Conservation (phyloP, 2,329 filamentous ascomycete species). For the Fonsecaea nubica region DNA sequence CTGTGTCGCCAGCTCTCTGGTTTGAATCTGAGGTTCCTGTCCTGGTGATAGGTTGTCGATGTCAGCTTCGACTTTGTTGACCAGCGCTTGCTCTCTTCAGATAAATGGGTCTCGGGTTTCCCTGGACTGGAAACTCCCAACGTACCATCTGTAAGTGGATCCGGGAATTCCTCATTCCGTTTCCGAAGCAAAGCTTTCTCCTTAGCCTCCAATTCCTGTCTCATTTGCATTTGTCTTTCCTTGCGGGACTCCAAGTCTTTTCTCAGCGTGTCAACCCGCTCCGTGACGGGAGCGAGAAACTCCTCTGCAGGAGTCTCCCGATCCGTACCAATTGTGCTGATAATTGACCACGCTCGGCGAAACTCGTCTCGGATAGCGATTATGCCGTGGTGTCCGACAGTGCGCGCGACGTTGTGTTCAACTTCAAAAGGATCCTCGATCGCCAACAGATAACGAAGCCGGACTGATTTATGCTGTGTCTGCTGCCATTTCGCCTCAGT, state of each 20-base stretch:
- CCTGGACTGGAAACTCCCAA: slow-evolving; percentile 27
- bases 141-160: slow-evolving; percentile 36
- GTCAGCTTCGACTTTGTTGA: slow-evolving; percentile 31
- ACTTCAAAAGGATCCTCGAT: slow-evolving; percentile 92
- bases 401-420: slow-evolving; percentile 86
- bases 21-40: slow-evolving; percentile 27
- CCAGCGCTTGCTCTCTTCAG: slow-evolving; percentile 9
- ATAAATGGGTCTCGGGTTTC: slow-evolving; percentile 17
- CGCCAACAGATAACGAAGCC: slow-evolving; percentile 81
- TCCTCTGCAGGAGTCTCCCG: slow-evolving; percentile 43
- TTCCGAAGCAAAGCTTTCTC: slow-evolving; percentile 32
- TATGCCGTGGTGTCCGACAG: slow-evolving; percentile 82
- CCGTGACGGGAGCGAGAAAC: slow-evolving; percentile 39
- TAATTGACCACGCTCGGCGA: slow-evolving; percentile 75
- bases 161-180: slow-evolving; percentile 18
- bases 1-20: slow-evolving; percentile 25
- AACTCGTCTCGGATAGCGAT: slow-evolving; percentile 85
- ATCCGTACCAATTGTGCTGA: slow-evolving; percentile 32
- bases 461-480: slow-evolving; percentile 71
- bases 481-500: slow-evolving; percentile 70
- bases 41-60: slow-evolving; percentile 25
- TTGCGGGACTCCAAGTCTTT: slow-evolving; percentile 37
- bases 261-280: slow-evolving; percentile 38
- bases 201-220: slow-evolving; percentile 34
- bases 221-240: slow-evolving; percentile 35